Percentiles rank a stretch among this genome's conserved stretches.
These are phyloP conservation scores for Hanseniaspora uvarum DNA, from an alignment of 1,139 yeast species.

Conservation along the genomic window DNA sequence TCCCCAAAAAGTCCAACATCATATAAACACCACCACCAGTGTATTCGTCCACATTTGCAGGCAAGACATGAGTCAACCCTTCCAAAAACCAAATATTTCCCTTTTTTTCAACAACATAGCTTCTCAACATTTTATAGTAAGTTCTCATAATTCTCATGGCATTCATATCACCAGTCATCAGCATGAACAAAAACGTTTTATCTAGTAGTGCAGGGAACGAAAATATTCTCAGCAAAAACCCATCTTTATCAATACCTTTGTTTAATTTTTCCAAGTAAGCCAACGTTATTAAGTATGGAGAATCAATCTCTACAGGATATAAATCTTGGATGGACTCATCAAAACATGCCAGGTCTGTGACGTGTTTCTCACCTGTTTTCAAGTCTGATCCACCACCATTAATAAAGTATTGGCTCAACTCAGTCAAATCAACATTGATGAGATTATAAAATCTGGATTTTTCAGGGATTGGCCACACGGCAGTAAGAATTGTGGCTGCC, in stretches of 20 bases:
- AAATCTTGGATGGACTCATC: constrained; percentile 76
- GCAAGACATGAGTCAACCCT: constrained; percentile 78
- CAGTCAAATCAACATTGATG: constrained; percentile 65
- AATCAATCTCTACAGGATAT: constrained; percentile 71
- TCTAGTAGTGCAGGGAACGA: constrained; percentile 90
- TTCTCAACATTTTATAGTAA: constrained; percentile 69
- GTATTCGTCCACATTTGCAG: constrained; percentile 73
- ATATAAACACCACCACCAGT: constrained; percentile 83
- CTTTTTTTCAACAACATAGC: constrained; percentile 76
- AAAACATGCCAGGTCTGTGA: constrained; percentile 66
- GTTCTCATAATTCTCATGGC: constrained; percentile 87
- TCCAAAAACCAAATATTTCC: constrained; percentile 89
- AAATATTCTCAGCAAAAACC: constrained; percentile 75
- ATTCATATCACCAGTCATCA: constrained; percentile 73
- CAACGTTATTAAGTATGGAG: constrained; percentile 76
- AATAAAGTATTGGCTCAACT: constrained; percentile 56
- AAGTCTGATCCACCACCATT: constrained; percentile 24
- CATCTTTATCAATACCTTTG: constrained; percentile 71
- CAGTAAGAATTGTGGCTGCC: constrained; percentile 86
- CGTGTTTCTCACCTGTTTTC: constrained; percentile 25
- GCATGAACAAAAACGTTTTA: constrained; percentile 58
- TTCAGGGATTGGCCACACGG: constrained; percentile 87
- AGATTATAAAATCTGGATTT: constrained; percentile 62
- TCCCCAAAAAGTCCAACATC: constrained; percentile 80
- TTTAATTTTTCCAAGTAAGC: constrained; percentile 79